Conservation (phyloP, 805 yeast species). For the Metschnikowia koreensis region DNA sequence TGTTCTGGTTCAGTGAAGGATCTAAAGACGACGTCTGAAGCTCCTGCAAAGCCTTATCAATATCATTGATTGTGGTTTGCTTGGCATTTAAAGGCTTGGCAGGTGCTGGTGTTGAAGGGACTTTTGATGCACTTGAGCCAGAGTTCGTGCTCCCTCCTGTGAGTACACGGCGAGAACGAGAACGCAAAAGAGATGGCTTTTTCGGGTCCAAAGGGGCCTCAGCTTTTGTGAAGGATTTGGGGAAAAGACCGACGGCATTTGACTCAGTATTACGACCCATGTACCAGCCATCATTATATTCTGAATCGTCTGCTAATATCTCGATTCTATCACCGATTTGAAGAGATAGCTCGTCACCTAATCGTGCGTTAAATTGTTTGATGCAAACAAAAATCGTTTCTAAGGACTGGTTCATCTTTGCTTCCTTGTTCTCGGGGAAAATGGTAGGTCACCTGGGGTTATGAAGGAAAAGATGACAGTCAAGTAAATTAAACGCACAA, state of each 20-base stretch:
- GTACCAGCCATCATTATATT: conserved; percentile 96
- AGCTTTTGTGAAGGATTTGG: conserved; percentile 79
- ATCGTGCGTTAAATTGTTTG: conserved; percentile 81
- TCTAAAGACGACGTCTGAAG: conserved; percentile 33
- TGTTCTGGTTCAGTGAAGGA: conserved; percentile 11
- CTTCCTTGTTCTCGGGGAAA: neutral
- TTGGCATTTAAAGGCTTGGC: conserved; percentile 4
- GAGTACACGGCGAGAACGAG: conserved; percentile 55
- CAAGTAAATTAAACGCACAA: neutral
- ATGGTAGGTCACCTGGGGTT: neutral
- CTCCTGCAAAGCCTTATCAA: conserved; percentile 70
- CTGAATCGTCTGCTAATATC: conserved; percentile 88
- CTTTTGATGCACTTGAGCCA: conserved; percentile 11
- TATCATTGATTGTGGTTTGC: conserved; percentile 56
- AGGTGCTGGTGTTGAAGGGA: conserved; percentile 7
- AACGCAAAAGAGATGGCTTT: conserved; percentile 33
- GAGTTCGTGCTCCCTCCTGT: conserved; percentile 13
- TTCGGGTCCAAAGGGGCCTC: conserved; percentile 8
- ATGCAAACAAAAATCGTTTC: conserved; percentile 52
- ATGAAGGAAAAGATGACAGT: neutral
- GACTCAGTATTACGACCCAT: conserved; percentile 78
- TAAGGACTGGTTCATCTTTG: conserved; percentile 7
- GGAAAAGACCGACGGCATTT: conserved; percentile 81
- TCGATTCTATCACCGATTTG: conserved; percentile 82
- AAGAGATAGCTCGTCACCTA: conserved; percentile 85